Conservation (phyloP, 805 yeast genomes). For the Candida arabinofermentans region DNA sequence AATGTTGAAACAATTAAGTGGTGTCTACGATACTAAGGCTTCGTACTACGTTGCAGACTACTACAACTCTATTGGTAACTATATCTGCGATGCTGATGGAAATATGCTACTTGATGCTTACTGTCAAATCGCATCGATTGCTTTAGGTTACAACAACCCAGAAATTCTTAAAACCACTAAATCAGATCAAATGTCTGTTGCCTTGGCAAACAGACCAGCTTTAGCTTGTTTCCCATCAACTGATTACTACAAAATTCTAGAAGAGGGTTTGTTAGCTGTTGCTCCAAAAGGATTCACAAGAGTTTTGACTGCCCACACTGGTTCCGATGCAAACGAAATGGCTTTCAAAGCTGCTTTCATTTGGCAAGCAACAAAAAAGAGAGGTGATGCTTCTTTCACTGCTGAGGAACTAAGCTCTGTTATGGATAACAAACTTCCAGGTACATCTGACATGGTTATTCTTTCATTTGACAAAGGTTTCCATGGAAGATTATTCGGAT, state of each 20-base stretch:
- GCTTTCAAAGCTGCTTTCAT: slow-evolving; percentile 71
- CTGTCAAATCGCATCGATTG: slow-evolving; percentile 71
- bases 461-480: slow-evolving; percentile 51
- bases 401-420: slow-evolving; percentile 42
- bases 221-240: slow-evolving; percentile 59
- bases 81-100: slow-evolving; percentile 63
- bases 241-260: slow-evolving; percentile 47
- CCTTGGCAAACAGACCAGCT: slow-evolving; percentile 67
- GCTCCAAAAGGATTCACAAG: slow-evolving; percentile 60
- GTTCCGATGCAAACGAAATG: slow-evolving; percentile 67
- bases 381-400: slow-evolving; percentile 45
- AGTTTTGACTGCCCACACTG: slow-evolving; percentile 64
- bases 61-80: slow-evolving; percentile 59
- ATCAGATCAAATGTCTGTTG: slow-evolving; percentile 58
- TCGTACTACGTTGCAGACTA: slow-evolving; percentile 64
- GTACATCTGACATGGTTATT: slow-evolving; percentile 49
- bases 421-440: slow-evolving; percentile 50
- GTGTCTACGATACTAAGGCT: slow-evolving; percentile 58
- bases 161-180: slow-evolving; percentile 54
- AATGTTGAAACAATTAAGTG: slow-evolving; percentile 35
- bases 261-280: slow-evolving; percentile 48
- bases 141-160: slow-evolving; percentile 69
- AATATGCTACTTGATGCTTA: slow-evolving; percentile 58
- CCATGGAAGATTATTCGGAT: slow-evolving; percentile 56
- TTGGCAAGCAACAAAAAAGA: slow-evolving; percentile 47